Base-by-base conservation (phyloP, 495 filamentous ascomycete species). In the Aspergillus sparsus region DNA sequence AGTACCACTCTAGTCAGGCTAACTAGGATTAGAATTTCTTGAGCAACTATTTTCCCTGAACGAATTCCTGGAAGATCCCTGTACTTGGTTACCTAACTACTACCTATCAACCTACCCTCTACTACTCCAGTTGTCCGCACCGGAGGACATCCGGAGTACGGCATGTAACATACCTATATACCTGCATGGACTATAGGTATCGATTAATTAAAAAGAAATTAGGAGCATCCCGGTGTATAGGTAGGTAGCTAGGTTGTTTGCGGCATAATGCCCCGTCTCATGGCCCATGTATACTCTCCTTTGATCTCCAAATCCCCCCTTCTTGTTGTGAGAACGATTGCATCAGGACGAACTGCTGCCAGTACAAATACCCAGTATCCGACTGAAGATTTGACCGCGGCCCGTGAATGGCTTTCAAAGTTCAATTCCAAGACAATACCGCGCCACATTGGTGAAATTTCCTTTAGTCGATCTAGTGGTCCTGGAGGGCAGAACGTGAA, bases 401-500 rank as follows among this genome's bases (percentile, higher is more conserved):
- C 92, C 13, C 82, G 93, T 53, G 78, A 81, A 68, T 98, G 94
- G 93, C 83, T 88, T 36, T 71, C 78, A 36, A 78, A 78, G 9
- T 88, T 96, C 66, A 76, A 82, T 55, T 67, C 80, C 16, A 79
- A 79, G 16, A 80, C 77, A 10, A 82, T 97, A 39, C 91, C 91
- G 35, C 84, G 78, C 54, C 80, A 81, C 47, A 66, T 84, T 49
- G 84, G 87, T 54, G 82, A 86, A 53, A 74, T 93, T 21, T 84
- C 80, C 7, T 97, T 88, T 71, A 90, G 90, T 60, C 82, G 92
- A 27, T 93, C 93, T n/a, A 91, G 90, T 57, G 94, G 94, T 0
- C 90, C 93, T 9, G 94, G 94, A 16, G 94, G 94, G 6, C 94
- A 98, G 68, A 93, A 97, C 76, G 91, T 94, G 46, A 98, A 98